Evolutionary conservation across 306 rosid genomes (phyloP), one percentile per base, ranked within the genome.

Genomic region (Argentina anserina): DNA sequence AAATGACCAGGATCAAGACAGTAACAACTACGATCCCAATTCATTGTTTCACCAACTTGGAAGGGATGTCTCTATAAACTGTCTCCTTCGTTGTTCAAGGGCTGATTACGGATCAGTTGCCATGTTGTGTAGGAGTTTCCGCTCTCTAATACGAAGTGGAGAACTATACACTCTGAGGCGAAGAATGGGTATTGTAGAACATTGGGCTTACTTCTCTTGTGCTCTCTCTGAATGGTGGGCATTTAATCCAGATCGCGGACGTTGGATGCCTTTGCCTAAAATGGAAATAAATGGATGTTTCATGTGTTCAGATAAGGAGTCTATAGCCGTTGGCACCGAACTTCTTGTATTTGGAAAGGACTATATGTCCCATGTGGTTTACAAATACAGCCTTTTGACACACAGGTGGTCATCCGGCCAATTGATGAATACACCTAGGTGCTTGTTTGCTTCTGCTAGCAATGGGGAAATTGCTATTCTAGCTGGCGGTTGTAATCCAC

Each of bases 151-250:
- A 64, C 83, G 46, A 3, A 74, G 49, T 9, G 95, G 96, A 41
- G 95, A 90, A 74, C 73, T 92, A 36, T 90, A 90, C 67, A 74
- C 39, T 39, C 56, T 85, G 7, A 83, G 98, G 81, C 72, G 80
- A 45, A 69, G 73, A 59, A 75, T 83, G 85, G 95, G 87, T 2
- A 67, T 88, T 14, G 64, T 78, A 2, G 98, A 92, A 67, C 84
- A 88, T 71, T 92, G 98, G 96, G 78, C 87, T 75, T 92, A 92
- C 82, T 88, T 92, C 74, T 90, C 98, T 14, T 90, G 95, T 70
- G 67, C 63, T 42, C 76, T 84, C 67, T 76, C 75, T 26, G 84
- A 84, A 47, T 92, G 98, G 98, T 85, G 84, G 46, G 96, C 90
- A 39, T 90, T 79, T 59, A 92, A 90, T 87, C 96, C 98, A 9